Conservation (phyloP, 2,329 filamentous ascomycete genomes). For the Fusarium guadeloupense region DNA sequence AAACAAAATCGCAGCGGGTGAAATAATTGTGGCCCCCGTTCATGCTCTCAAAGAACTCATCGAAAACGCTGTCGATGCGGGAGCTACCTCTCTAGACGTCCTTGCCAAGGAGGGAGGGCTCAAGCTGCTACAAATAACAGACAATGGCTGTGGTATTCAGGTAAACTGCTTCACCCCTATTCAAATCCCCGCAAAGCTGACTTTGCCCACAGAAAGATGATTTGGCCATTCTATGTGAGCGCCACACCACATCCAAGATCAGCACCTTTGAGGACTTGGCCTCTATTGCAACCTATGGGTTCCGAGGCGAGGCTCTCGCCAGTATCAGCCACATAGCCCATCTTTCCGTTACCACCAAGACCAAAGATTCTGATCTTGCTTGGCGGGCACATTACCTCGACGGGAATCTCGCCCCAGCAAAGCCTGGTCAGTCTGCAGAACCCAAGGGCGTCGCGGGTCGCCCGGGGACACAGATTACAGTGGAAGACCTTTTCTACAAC, state of each 20-base stretch:
- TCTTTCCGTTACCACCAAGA: slow-evolving; percentile 93
- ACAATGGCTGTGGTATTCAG: slow-evolving; percentile 96
- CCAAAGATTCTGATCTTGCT: slow-evolving; percentile 84
- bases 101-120: slow-evolving; percentile 94
- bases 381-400: slow-evolving; percentile 90
- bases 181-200: slow-evolving; percentile 19
- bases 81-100: slow-evolving; percentile 89
- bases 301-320: slow-evolving; percentile 92
- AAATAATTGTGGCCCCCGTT: slow-evolving; percentile 97
- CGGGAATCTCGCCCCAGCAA: slow-evolving; percentile 81
- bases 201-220: slow-evolving; percentile 76
- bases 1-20: slow-evolving; percentile 97
- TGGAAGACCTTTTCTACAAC: slow-evolving; percentile 98
- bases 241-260: slow-evolving; percentile 96
- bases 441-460: slow-evolving; percentile 89
- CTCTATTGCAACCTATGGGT: slow-evolving; percentile 95
- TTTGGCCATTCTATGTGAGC: slow-evolving; percentile 88
- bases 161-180: slow-evolving; percentile 54
- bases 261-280: slow-evolving; percentile 91
- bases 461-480: slow-evolving; percentile 91
- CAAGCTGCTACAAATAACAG: slow-evolving; percentile 94
- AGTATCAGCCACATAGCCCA: slow-evolving; percentile 99
- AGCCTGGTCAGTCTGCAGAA: slow-evolving; percentile 86
- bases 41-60: slow-evolving; percentile 96
- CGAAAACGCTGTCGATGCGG: slow-evolving; percentile 97